These are phyloP conservation scores for Lachancea mirantina DNA, from an alignment of 805 yeast species.

Conservation along the genomic window DNA sequence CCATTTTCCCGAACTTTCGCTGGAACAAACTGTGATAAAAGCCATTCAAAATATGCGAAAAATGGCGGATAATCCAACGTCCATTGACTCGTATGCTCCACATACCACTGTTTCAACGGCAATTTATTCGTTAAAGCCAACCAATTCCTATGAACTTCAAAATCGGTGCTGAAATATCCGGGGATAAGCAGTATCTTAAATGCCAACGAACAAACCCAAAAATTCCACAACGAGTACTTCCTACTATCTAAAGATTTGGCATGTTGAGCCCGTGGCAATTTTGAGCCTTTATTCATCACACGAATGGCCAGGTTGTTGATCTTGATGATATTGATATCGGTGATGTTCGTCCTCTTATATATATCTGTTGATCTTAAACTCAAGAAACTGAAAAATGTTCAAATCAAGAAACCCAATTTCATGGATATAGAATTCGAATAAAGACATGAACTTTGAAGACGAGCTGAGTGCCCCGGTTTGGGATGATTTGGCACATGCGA, in stretches of 20 bases:
- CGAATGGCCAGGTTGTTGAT: no score
- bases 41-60: conserved; percentile 92
- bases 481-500: conserved; percentile 24
- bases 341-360: no score
- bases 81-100: conserved; percentile 76
- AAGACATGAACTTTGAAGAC: conserved; percentile 27
- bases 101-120: conserved; percentile 78
- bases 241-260: conserved; percentile 7
- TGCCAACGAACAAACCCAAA: conserved; percentile 56
- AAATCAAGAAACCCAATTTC: conserved; percentile 1
- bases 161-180: conserved; percentile 90
- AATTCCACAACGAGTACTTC: conserved; percentile 51
- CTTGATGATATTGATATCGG: no score
- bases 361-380: no score
- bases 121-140: conserved; percentile 75
- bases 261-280: conserved; percentile 1
- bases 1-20: conserved; percentile 58
- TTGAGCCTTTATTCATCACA: conserved; percentile 3
- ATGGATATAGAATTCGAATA: not conserved
- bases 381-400: no score
- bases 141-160: conserved; percentile 98
- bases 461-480: conserved; percentile 30
- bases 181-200: conserved; percentile 59
- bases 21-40: conserved; percentile 67
- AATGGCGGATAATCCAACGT: conserved; percentile 97